These are phyloP conservation scores for Phytophthora tentaculata DNA, from an alignment of 352 stramenopile species.

Conservation along the genomic window DNA sequence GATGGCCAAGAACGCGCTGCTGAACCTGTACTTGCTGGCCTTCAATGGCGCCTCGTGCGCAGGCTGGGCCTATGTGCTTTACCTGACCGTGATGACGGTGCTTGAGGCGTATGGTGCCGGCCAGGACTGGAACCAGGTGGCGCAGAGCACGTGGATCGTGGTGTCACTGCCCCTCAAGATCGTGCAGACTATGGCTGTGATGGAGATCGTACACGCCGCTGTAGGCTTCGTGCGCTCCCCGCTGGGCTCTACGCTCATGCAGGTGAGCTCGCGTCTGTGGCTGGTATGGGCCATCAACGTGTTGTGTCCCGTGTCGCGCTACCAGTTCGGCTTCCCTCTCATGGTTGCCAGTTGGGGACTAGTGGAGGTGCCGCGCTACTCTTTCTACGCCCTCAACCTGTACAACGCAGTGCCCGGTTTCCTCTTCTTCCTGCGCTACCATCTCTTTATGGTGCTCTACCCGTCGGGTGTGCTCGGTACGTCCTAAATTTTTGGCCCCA, in stretches of 20 bases:
- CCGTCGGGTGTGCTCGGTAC: constrained; percentile 95
- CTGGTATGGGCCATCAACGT: constrained; percentile 96
- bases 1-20: constrained; percentile 73
- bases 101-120: constrained; percentile 45
- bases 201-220: constrained; percentile 97
- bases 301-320: constrained; percentile 74
- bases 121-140: constrained; percentile 59
- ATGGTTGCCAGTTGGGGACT: constrained; percentile 91
- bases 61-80: constrained; percentile 81
- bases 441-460: constrained; percentile 98
- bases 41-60: constrained; percentile 76
- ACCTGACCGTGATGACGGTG: constrained; percentile 62
- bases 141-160: constrained; percentile 57
- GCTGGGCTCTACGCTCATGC: constrained; percentile 92
- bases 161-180: constrained; percentile 71
- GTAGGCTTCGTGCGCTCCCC: constrained; percentile 96
- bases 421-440: constrained; percentile 98
- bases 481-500: no score
- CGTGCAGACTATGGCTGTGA: constrained; percentile 94
- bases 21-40: constrained; percentile 76
- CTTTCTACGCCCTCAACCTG: constrained; percentile 97
- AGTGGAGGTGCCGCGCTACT: constrained; percentile 96
- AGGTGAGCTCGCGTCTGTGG: constrained; percentile 92
- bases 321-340: constrained; percentile 86
- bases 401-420: constrained; percentile 93